These are phyloP conservation scores for Phytomonas francai DNA, from an alignment of 208 protist genomes.

Conservation along the genomic window DNA sequence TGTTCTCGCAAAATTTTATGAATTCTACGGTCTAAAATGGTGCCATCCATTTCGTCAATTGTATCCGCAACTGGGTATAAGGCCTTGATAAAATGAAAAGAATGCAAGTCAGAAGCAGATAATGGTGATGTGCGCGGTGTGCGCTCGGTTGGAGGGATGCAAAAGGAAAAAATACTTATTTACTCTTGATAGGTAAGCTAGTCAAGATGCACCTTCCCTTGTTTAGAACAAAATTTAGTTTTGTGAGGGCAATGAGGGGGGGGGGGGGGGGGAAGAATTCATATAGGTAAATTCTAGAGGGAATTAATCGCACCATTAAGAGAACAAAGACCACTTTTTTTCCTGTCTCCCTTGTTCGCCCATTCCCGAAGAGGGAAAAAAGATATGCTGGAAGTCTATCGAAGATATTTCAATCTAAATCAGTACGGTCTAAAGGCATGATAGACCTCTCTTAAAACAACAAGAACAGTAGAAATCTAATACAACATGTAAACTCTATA, in stretches of 20 bases:
- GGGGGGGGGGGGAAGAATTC: neutral
- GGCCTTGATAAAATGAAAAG: neutral
- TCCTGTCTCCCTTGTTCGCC: neutral
- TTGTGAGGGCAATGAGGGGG: neutral
- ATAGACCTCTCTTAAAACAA: neutral
- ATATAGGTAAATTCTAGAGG: neutral
- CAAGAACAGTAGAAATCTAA: neutral
- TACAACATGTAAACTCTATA: neutral
- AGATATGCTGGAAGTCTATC: neutral
- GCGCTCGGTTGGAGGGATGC: neutral
- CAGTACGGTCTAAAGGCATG: neutral
- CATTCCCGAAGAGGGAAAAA: neutral
- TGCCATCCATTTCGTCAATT: conserved; percentile 1
- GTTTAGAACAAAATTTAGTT: neutral
- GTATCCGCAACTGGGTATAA: neutral
- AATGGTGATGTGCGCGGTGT: neutral
- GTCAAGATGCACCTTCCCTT: neutral
- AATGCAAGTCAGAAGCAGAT: neutral
- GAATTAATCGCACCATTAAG: neutral
- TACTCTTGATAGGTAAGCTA: neutral
- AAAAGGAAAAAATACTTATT: neutral
- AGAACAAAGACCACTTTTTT: neutral
- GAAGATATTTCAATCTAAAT: neutral
- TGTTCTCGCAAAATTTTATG: conserved; percentile 63
- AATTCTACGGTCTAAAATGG: conserved; percentile 27